Percentiles rank a stretch among this genome's conserved stretches.
Evolutionary conservation across 1,139 yeast species (phyloP).

Genomic region (Debaryomyces singareniensis): DNA sequence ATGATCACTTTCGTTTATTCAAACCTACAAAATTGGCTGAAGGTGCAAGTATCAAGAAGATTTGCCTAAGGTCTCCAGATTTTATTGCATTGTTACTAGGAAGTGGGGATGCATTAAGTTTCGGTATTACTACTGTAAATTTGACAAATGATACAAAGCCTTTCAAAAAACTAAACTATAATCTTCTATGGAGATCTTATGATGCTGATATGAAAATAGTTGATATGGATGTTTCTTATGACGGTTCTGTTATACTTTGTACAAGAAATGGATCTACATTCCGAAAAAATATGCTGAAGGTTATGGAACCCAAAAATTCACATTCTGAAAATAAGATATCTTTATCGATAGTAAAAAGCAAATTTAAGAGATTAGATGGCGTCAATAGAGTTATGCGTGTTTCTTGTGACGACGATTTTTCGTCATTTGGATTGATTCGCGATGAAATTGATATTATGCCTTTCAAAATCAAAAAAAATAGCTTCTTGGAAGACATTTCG

Average conservation of each 20-base stretch:
- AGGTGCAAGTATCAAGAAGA: constrained; percentile 26
- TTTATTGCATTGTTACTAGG: constrained; percentile 40
- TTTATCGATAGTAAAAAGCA: constrained; percentile 26
- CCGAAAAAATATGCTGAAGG: constrained; percentile 13
- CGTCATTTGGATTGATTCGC: constrained; percentile 63
- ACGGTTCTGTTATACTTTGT: constrained; percentile 64
- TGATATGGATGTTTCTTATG: constrained; percentile 63
- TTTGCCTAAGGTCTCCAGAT: constrained; percentile 28
- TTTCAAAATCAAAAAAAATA: constrained; percentile 36
- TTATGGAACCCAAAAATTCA: constrained; percentile 16
- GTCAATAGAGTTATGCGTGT: constrained; percentile 55
- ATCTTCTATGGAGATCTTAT: constrained; percentile 48
- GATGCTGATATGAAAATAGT: constrained; percentile 42
- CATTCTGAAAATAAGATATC: constrained; percentile 22
- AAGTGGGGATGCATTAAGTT: constrained; percentile 45
- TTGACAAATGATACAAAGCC: constrained; percentile 21
- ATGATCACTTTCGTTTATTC: constrained; percentile 46
- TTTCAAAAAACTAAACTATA: constrained; percentile 29
- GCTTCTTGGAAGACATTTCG: constrained; percentile 41
- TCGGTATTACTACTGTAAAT: constrained; percentile 13
- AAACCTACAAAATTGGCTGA: constrained; percentile 45
- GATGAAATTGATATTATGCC: constrained; percentile 58
- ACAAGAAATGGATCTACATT: constrained; percentile 66
- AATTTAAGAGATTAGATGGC: constrained; percentile 49
- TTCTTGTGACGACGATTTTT: constrained; percentile 58